Conservation (phyloP, 768 basidiomycete genomes). For the Suillus occidentalis region DNA sequence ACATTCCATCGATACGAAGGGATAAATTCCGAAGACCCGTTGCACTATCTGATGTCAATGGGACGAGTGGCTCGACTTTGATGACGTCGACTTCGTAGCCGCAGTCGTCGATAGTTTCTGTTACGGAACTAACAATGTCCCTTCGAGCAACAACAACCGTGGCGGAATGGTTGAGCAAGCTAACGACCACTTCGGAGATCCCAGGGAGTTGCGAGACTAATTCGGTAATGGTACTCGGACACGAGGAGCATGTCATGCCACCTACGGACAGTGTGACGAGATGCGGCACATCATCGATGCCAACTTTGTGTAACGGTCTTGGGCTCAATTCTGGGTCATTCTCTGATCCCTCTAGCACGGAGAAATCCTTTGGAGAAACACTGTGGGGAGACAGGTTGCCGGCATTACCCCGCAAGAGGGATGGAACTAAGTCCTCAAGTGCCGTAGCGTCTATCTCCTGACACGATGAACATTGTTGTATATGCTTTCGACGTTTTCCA, state of each 20-base stretch:
- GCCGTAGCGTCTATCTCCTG: constrained; percentile 25
- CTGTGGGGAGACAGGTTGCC: neutral
- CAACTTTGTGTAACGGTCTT: neutral
- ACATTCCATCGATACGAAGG: constrained; percentile 65
- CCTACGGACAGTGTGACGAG: constrained; percentile 54
- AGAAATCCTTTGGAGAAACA: neutral
- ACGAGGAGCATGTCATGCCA: constrained; percentile 80
- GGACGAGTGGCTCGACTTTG: constrained; percentile 31
- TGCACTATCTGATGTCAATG: neutral
- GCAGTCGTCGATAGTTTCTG: constrained; percentile 45
- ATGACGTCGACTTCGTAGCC: constrained; percentile 46
- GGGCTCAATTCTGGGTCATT: neutral
- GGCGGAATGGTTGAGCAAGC: constrained; percentile 62
- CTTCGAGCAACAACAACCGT: constrained; percentile 42
- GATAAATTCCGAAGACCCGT: constrained; percentile 42
- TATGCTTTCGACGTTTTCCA: constrained; percentile 30
- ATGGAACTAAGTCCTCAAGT: constrained; percentile 3
- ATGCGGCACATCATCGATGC: constrained; percentile 22
- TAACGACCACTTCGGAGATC: constrained; percentile 53
- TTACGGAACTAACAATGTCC: constrained; percentile 35
- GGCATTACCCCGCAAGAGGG: constrained; percentile 10
- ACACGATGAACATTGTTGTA: constrained; percentile 43
- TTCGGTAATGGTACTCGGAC: constrained; percentile 54
- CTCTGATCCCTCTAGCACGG: neutral
- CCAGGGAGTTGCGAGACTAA: constrained; percentile 51